Evolutionary conservation across 169 alveolate genomes (phyloP), one percentile per base, ranked within the genome.

Genomic region (Plasmodium relictum): DNA sequence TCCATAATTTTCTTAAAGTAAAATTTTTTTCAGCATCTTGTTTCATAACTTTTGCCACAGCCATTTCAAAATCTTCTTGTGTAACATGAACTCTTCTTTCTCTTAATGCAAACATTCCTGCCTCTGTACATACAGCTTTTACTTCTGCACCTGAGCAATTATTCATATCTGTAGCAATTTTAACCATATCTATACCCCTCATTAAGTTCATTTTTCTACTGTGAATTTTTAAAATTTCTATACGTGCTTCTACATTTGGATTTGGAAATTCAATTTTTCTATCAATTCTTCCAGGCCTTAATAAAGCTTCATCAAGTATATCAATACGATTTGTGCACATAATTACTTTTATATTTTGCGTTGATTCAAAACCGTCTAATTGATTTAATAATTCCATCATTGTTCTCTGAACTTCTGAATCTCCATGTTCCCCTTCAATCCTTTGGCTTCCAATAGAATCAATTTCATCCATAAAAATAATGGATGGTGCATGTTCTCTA

Each of bases 21-120:
- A 97, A 92, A 74, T 97, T 97, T 95, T 96, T 95, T 42, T 98
- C 99, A 10, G 96, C 92, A 52, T 97, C 99, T 69, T 97, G 97
- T 91, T 97, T 97, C 99, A 96, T 97, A 16, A 98, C 99, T 92
- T 98, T 98, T 1, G 98, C 98, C 1, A 97, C 99, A 7, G 99
- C 98, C 97, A 97, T 96, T 74, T 96, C 98, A 76, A 98, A 98
- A 72, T 99, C 99, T 88, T 99, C 99, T 83, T 98, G 99, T 9
- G 99, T 98, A 16, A 99, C 99, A 91, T 98, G 99, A 72, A 97
- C 98, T 93, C 99, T 96, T 86, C 99, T 96, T 93, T 98, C 99
- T 73, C 99, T 96, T 42, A 99, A 95, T 4, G 99, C 99, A 92
- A 98, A 99, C 99, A 99, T 99, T 14, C 99, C 99, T 0, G 99